phyloP scores from a whole-genome alignment of 257 asterid genomes.

The Solanum gandarillasii region DNA sequence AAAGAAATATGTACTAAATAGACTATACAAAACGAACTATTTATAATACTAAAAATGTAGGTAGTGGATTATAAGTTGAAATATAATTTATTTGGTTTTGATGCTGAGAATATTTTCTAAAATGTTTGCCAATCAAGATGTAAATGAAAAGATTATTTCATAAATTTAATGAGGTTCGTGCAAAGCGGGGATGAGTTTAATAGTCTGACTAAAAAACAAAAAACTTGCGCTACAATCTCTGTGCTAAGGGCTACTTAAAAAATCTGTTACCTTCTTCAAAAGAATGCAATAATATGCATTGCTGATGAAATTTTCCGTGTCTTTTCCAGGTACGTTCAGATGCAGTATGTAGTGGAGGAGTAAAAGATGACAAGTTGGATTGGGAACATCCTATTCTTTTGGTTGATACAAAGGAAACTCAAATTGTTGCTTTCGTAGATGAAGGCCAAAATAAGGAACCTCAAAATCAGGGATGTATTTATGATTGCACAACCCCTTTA shows the following conservation, averaged over 20 bases:
- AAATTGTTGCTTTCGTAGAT: conserved; percentile 45
- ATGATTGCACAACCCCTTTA: conserved; percentile 35
- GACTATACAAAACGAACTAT: not conserved
- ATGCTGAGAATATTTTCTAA: not conserved
- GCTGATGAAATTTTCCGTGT: not conserved
- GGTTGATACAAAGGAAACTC: conserved; percentile 42
- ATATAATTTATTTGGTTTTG: not conserved
- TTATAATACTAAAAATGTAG: not conserved
- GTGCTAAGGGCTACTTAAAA: not conserved
- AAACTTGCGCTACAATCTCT: not conserved
- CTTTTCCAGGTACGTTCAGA: conserved; percentile 34
- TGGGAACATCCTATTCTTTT: conserved; percentile 34
- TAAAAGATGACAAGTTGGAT: conserved; percentile 6
- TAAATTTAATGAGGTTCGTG: not conserved
- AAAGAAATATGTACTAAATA: not conserved
- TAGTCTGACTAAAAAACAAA: not conserved
- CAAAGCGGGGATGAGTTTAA: not conserved
- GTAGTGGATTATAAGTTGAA: not conserved
- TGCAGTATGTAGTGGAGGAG: conserved; percentile 13
- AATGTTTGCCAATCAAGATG: not conserved
- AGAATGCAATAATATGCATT: not conserved
- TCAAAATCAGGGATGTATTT: conserved; percentile 24
- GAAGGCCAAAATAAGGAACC: conserved; percentile 36
- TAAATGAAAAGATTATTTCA: not conserved
- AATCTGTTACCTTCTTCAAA: not conserved